Evolutionary conservation across 306 rosid genomes (phyloP).

Genomic region (Canavalia ensiformis): DNA sequence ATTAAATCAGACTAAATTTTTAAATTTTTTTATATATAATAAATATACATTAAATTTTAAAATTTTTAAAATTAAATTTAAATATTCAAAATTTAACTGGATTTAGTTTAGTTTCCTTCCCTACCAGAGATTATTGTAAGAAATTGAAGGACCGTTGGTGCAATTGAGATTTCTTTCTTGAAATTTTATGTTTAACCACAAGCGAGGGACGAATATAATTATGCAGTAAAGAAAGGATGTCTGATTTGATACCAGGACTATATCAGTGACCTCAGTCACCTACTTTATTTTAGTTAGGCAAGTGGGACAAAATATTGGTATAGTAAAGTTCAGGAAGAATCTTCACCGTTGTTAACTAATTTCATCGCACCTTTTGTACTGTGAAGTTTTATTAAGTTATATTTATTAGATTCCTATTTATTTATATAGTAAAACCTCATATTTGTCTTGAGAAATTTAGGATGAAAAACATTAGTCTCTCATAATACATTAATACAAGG

Average conservation of each 20-base stretch:
- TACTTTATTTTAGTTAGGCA: background rate
- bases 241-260: background rate
- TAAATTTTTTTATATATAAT: too few relatives aligned
- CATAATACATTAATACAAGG: too few relatives aligned
- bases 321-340: background rate
- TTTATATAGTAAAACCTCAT: background rate
- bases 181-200: slow-evolving; percentile 12
- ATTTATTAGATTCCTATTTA: too few relatives aligned
- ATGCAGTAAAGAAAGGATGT: background rate
- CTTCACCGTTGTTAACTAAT: background rate
- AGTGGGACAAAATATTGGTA: slow-evolving; percentile 12
- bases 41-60: too few relatives aligned
- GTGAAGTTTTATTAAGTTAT: background rate
- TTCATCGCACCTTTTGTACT: background rate
- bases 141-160: background rate
- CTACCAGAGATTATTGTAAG: background rate
- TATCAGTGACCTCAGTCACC: background rate
- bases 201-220: background rate
- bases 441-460: background rate
- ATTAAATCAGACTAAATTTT: too few relatives aligned
- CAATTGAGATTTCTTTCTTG: background rate
- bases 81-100: too few relatives aligned
- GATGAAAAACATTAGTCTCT: background rate
- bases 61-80: too few relatives aligned
- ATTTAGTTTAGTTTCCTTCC: too few relatives aligned